Conservation (phyloP, 257 asterid genomes). For the Verbena officinalis region DNA sequence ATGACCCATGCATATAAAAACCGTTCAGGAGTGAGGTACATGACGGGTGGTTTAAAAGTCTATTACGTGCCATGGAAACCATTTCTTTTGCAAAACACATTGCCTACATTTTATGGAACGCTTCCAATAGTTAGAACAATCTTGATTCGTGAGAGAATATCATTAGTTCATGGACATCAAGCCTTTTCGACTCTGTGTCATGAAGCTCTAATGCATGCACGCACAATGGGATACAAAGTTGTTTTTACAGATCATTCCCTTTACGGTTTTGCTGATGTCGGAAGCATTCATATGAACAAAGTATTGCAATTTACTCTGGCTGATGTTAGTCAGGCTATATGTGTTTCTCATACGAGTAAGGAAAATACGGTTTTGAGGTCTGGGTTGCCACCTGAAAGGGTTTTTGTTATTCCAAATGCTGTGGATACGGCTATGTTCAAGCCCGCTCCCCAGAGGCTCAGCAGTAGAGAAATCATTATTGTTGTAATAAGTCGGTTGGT, state of each 20-base stretch:
- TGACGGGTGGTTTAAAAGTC: conserved; percentile 91
- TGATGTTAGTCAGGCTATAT: conserved; percentile 93
- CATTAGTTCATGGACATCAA: conserved; percentile 94
- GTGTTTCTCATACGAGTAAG: conserved; percentile 97
- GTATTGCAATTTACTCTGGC: conserved; percentile 93
- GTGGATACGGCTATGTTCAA: conserved; percentile 97
- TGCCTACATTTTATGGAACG: conserved; percentile 90
- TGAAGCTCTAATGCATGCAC: conserved; percentile 95
- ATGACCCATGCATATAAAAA: conserved; percentile 92
- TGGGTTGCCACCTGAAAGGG: conserved; percentile 95
- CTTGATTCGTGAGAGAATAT: conserved; percentile 79
- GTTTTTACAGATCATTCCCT: conserved; percentile 98
- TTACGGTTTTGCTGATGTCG: conserved; percentile 93
- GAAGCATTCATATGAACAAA: conserved; percentile 98
- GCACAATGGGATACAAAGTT: conserved; percentile 97
- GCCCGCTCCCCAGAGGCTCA: conserved; percentile 74
- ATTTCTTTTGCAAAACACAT: conserved; percentile 84
- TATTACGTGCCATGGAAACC: conserved; percentile 96
- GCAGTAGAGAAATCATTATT: conserved; percentile 66
- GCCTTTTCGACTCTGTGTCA: conserved; percentile 97
- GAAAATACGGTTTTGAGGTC: conserved; percentile 92
- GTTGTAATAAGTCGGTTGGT: conserved; percentile 94
- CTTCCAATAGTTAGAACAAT: conserved; percentile 85
- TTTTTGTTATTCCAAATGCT: conserved; percentile 92
- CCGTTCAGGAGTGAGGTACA: conserved; percentile 93